phyloP scores from a whole-genome alignment of 2,329 filamentous ascomycete genomes.

The Eutypella sp. region DNA sequence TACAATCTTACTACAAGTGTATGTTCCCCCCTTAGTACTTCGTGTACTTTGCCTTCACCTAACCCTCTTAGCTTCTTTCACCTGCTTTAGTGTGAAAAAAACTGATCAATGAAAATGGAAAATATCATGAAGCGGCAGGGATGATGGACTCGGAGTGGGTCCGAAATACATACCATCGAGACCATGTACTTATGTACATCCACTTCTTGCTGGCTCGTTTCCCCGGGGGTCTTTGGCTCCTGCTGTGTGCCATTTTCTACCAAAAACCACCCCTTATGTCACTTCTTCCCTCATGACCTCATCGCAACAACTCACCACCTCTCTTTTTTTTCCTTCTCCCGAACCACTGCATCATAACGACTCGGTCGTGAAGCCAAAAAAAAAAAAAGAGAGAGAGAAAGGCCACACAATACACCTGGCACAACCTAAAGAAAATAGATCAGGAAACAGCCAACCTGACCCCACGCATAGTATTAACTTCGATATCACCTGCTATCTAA shows the following conservation, averaged over 20 bases:
- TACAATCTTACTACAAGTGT: too few relatives aligned
- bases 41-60: not conserved
- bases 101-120: not conserved
- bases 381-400: not conserved
- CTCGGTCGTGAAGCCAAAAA: constrained; percentile 1
- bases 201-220: constrained; percentile 14
- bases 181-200: not conserved
- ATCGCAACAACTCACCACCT: constrained; percentile 28
- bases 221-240: constrained; percentile 31
- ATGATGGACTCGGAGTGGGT: not conserved
- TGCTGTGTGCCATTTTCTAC: constrained; percentile 28
- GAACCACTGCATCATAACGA: constrained; percentile 7
- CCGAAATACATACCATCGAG: not conserved
- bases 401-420: constrained; percentile 4
- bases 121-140: not conserved
- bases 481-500: too few relatives aligned
- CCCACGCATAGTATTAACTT: too few relatives aligned
- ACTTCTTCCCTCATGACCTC: constrained; percentile 35
- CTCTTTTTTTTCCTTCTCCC: constrained; percentile 16
- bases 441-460: too few relatives aligned
- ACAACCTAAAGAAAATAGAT: not conserved
- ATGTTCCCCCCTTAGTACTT: too few relatives aligned
- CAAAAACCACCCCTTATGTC: constrained; percentile 34
- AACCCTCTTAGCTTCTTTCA: not conserved
- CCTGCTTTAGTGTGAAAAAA: not conserved